Evolutionary conservation across 2,329 filamentous ascomycete genomes (phyloP).

Genomic region (Botrytis sinoallii): DNA sequence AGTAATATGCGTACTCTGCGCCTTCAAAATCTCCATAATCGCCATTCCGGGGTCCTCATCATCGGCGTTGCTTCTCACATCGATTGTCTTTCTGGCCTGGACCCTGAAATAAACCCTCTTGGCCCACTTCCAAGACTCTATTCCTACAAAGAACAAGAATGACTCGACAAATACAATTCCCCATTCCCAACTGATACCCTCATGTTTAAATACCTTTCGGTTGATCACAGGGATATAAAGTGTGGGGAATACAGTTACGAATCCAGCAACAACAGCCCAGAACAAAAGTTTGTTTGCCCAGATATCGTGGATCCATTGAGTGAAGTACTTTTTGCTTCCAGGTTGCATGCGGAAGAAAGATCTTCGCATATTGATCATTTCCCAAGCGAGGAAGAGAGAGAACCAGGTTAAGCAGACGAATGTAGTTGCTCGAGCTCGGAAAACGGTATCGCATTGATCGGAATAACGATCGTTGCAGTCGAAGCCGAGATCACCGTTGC

Average conservation of each 20-base stretch:
- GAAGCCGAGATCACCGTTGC: slow-evolving; percentile 52
- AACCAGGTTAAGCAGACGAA: slow-evolving; percentile 76
- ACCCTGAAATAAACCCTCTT: slow-evolving; percentile 47
- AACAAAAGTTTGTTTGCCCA: slow-evolving; percentile 73
- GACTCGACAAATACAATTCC: slow-evolving; percentile 61
- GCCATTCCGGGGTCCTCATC: not conserved
- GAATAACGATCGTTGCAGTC: slow-evolving; percentile 60
- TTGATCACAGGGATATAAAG: slow-evolving; percentile 69
- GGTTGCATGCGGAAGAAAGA: slow-evolving; percentile 75
- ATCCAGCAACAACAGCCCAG: slow-evolving; percentile 58
- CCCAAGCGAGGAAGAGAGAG: slow-evolving; percentile 74
- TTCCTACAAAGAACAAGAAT: slow-evolving; percentile 59
- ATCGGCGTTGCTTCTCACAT: too few relatives aligned
- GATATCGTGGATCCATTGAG: slow-evolving; percentile 64
- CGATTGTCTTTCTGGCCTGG: not conserved
- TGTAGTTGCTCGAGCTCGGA: slow-evolving; percentile 68
- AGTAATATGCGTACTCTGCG: not conserved
- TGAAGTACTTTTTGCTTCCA: slow-evolving; percentile 55
- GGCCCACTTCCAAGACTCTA: slow-evolving; percentile 64
- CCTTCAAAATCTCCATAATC: slow-evolving; percentile 1
- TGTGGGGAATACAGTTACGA: slow-evolving; percentile 55
- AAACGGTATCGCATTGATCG: slow-evolving; percentile 58
- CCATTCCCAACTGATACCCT: slow-evolving; percentile 67
- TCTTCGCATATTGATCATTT: slow-evolving; percentile 69
- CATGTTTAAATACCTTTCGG: slow-evolving; percentile 62